Conservation (phyloP, 768 basidiomycete genomes). For the Pilatotrama ljubarskyi region DNA sequence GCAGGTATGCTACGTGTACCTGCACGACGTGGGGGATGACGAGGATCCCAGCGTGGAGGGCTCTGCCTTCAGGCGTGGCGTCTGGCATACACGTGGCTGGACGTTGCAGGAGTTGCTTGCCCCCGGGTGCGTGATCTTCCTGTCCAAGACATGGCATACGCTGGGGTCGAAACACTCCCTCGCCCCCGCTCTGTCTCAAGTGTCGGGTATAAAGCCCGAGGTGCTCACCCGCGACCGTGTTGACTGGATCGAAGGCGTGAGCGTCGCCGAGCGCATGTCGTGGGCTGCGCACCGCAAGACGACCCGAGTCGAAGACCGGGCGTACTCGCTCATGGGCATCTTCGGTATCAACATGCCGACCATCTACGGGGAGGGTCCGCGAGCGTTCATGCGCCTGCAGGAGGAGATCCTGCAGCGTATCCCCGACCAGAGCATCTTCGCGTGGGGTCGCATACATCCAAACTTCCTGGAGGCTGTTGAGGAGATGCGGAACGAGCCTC, state of each 20-base stretch:
- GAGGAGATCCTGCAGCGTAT: not conserved
- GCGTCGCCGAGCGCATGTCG: conserved; percentile 4
- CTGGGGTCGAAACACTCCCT: not conserved
- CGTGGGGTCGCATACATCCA: not conserved
- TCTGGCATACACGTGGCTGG: not conserved
- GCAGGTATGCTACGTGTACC: not conserved
- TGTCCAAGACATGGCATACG: not conserved
- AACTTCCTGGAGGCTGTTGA: too few species aligned
- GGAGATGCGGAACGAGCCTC: not conserved
- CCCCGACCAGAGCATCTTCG: not conserved
- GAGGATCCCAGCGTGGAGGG: not conserved
- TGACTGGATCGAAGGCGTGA: not conserved
- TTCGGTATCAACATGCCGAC: not conserved
- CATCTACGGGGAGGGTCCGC: not conserved
- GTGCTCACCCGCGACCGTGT: not conserved
- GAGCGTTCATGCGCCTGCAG: not conserved
- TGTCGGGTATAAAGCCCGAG: not conserved
- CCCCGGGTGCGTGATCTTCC: not conserved
- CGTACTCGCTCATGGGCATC: conserved; percentile 2
- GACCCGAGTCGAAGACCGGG: conserved; percentile 1
- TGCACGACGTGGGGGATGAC: not conserved
- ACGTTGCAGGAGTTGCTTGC: not conserved
- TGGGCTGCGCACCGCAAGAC: conserved; percentile 1
- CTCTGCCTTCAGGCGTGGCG: not conserved
- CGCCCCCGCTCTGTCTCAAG: not conserved